Percentiles rank a stretch among this genome's conserved stretches.
phyloP scores from a whole-genome alignment of 768 basidiomycete species.

The Coprinopsis cinerea region DNA sequence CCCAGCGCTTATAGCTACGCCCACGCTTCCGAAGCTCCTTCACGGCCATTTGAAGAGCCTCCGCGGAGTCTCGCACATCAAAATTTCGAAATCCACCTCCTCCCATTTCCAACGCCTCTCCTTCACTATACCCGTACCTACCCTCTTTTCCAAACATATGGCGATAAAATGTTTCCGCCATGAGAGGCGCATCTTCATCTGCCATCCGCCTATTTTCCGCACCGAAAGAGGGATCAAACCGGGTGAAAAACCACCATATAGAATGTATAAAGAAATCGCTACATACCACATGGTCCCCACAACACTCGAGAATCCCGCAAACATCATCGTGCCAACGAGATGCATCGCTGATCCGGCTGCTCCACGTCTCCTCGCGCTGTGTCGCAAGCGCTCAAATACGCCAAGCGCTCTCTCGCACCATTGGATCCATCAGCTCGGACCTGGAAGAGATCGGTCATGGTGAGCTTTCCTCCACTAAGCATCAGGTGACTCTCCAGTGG shows the following conservation, averaged over 20 bases:
- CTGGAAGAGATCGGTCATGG: conserved; percentile 15
- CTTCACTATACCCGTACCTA: neutral
- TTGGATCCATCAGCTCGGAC: conserved; percentile 5
- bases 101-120: too few relatives aligned
- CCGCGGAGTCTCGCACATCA: too few relatives aligned
- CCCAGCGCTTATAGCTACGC: neutral
- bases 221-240: neutral
- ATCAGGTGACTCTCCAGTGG: conserved; percentile 22
- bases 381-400: conserved; percentile 36
- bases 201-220: neutral
- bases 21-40: neutral
- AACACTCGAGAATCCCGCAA: conserved; percentile 25
- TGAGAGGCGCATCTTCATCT: conserved; percentile 9
- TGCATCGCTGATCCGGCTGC: conserved; percentile 23
- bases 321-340: conserved; percentile 33
- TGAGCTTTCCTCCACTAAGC: conserved; percentile 17
- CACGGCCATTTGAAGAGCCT: conserved; percentile 5
- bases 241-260: conserved; percentile 17
- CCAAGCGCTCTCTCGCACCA: conserved; percentile 19
- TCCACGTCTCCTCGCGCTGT: conserved; percentile 25
- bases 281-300: conserved; percentile 37
- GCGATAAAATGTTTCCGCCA: conserved; percentile 11
- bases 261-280: conserved; percentile 20
- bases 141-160: neutral
- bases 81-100: too few relatives aligned